A percentile compares a stretch with the other conserved stretches of the same genome.
Evolutionary conservation across 108 stramenopile species (phyloP).

Genomic region (Skeletonema costatum): DNA sequence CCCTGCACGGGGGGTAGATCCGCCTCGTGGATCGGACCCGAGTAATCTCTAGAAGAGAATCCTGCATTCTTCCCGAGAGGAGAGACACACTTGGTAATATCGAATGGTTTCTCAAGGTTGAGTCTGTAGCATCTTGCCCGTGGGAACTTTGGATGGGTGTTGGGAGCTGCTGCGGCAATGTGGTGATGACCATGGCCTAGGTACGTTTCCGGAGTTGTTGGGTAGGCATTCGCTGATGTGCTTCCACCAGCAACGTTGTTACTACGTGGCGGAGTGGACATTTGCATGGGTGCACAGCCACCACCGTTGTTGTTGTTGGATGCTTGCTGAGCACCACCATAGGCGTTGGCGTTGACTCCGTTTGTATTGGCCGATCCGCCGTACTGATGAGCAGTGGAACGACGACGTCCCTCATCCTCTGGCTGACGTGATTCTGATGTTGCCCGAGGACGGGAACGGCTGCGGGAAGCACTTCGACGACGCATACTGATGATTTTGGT

Average conservation of each 20-base stretch:
- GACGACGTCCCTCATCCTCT: slow-evolving; percentile 25
- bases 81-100: slow-evolving; percentile 12
- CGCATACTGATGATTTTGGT: background rate
- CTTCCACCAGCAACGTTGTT: background rate
- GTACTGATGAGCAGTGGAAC: background rate
- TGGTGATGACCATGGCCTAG: background rate
- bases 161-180: background rate
- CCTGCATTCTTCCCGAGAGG: slow-evolving; percentile 6
- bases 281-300: background rate
- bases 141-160: slow-evolving; percentile 12
- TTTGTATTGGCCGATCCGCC: background rate
- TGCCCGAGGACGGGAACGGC: slow-evolving; percentile 4
- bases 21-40: slow-evolving; percentile 33
- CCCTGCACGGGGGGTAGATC: slow-evolving; percentile 35
- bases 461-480: background rate
- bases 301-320: too few relatives aligned
- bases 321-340: background rate
- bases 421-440: slow-evolving; percentile 29
- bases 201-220: background rate
- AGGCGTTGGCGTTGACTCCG: background rate
- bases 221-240: background rate
- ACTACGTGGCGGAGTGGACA: background rate
- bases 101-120: slow-evolving; percentile 67
- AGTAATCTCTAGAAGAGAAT: slow-evolving; percentile 20
- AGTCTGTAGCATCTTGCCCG: slow-evolving; percentile 78